Conservation (phyloP, 2,329 filamentous ascomycete species). For the Aspergillus chevalieri region DNA sequence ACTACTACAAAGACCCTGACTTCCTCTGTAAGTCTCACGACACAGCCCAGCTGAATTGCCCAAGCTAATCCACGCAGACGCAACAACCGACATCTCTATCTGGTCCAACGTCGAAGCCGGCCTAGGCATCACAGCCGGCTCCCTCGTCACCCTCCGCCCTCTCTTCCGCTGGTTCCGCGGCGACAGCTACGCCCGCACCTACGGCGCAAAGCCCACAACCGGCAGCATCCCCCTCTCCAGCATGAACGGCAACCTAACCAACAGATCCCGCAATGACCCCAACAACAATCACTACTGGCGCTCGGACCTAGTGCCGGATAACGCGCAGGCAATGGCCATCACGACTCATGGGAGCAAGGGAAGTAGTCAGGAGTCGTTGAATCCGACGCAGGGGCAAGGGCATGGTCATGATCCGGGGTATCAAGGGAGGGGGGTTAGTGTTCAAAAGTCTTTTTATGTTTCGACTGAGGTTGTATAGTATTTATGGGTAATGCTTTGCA, state of each 20-base stretch:
- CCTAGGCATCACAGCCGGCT: slow-evolving; percentile 41
- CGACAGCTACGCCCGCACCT: slow-evolving; percentile 18
- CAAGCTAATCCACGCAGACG: slow-evolving; percentile 15
- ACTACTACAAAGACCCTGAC: slow-evolving; percentile 25
- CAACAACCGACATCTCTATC: slow-evolving; percentile 33
- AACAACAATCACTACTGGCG: slow-evolving; percentile 24
- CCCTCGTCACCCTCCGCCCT: slow-evolving; percentile 45
- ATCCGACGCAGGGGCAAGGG: slow-evolving; percentile 19
- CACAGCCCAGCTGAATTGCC: not conserved
- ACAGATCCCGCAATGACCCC: slow-evolving; percentile 12
- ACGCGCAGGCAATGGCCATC: slow-evolving; percentile 20
- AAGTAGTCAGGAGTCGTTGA: slow-evolving; percentile 30
- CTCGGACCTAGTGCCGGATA: slow-evolving; percentile 22
- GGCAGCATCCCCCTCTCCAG: slow-evolving; percentile 28
- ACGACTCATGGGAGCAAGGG: slow-evolving; percentile 21
- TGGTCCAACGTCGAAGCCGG: slow-evolving; percentile 36
- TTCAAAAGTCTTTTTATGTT: slow-evolving; percentile 30
- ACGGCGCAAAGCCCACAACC: slow-evolving; percentile 17
- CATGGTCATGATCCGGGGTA: slow-evolving; percentile 4
- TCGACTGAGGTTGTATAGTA: slow-evolving; percentile 18
- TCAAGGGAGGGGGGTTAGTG: slow-evolving; percentile 20
- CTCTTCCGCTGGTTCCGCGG: slow-evolving; percentile 38
- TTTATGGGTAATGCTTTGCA: not conserved
- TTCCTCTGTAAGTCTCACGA: slow-evolving; percentile 28
- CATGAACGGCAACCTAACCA: slow-evolving; percentile 14